Base-by-base conservation (phyloP, 371 early-diverging fungal genomes). In the Chytridium lagenaria region DNA sequence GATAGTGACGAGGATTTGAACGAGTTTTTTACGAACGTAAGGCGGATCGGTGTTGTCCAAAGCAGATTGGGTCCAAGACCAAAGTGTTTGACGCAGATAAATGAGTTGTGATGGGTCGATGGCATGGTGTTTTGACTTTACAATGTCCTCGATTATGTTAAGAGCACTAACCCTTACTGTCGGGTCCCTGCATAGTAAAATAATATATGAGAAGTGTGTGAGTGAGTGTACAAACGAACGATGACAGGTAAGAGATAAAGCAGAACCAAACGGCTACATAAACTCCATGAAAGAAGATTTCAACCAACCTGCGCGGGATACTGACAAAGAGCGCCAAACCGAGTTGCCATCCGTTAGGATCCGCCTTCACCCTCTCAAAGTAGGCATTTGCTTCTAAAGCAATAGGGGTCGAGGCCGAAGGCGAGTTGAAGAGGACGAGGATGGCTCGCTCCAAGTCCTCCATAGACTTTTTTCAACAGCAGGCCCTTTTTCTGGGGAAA, bases 1-100 rank as follows among this genome's bases (percentile, higher is more conserved):
- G 22, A 95, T 79, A n/a, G 92, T 77, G 3, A 94, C 92, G n/a
- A 97, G 73, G 22, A 92, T 87, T 75, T 93, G 94, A 26, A 92
- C 91, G 51, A 94, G 89, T 78, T 95, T 96, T 83, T 96, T 98
- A 70, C 90, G 86, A 67, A 96, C 86, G 83, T 90, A 90, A 15
- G 75, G 68, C 1, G 81, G 80, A 2, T 73, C 73, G 23, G 22
- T 65, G 3, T 34, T 16, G 64, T 49, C 34, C 57, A 77, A 49
- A 26, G 66, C 61, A 31, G 23, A 28, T 34, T 49, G 50, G 30
- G 79, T 19, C 74, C 77, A 92, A 38, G 88, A 85, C 90, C 92
- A 92, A 79, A 93, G 87, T 0, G 90, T 86, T 69, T 88, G 89
- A 70, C 88, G 85, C 31, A 85, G 22, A 15, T 59, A 19, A 31